Percentiles rank a stretch among this genome's conserved stretches.
These are phyloP conservation scores for Psilocybe azurescens DNA, from an alignment of 768 basidiomycete species.

Conservation along the genomic window DNA sequence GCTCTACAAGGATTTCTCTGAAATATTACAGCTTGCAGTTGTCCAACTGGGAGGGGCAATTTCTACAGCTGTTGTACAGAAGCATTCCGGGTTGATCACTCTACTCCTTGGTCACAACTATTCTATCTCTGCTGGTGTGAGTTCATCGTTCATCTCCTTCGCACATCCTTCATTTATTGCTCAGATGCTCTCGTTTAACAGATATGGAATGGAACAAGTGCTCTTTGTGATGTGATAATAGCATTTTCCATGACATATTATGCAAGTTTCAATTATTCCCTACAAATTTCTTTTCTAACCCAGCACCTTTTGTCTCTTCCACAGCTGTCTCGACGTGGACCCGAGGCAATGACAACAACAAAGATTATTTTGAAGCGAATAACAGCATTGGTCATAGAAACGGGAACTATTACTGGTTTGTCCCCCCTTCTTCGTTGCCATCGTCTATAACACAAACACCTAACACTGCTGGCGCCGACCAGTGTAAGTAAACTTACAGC, in stretches of 20 bases:
- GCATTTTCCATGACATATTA: constrained; percentile 26
- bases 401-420: constrained; percentile 12
- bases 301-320: neutral
- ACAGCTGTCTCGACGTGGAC: constrained; percentile 7
- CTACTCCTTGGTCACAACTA: neutral
- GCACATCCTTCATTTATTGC: too few species aligned
- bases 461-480: too few species aligned
- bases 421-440: too few species aligned
- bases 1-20: neutral
- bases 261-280: constrained; percentile 8
- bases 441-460: too few species aligned
- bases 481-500: too few species aligned
- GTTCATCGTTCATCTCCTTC: neutral
- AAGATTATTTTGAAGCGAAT: constrained; percentile 5
- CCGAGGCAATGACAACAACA: constrained; percentile 2
- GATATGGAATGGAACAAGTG: constrained; percentile 26
- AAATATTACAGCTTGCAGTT: constrained; percentile 9
- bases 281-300: neutral
- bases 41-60: constrained; percentile 19
- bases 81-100: constrained; percentile 5
- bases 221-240: constrained; percentile 23
- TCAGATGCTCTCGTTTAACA: too few species aligned
- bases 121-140: constrained; percentile 9
- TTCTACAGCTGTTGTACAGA: constrained; percentile 5
- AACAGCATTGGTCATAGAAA: constrained; percentile 14